Conservation (phyloP, 768 basidiomycete genomes). For the Tulasnella sp. region DNA sequence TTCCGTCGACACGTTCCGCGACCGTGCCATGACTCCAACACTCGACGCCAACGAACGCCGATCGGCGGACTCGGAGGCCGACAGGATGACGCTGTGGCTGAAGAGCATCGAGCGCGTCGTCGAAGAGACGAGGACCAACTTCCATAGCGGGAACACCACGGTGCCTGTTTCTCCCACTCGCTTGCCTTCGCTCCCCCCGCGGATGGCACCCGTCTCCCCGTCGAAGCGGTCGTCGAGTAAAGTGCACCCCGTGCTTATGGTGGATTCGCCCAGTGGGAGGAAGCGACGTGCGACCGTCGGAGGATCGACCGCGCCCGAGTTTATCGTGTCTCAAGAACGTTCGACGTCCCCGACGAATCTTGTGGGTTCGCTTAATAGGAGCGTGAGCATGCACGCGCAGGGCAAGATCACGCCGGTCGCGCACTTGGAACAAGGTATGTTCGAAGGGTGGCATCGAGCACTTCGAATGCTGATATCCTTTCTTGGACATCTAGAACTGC, state of each 20-base stretch:
- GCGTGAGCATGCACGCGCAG: background rate
- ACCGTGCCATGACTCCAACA: background rate
- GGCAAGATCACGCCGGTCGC: conserved; percentile 57
- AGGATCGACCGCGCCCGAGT: conserved; percentile 17
- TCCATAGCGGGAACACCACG: conserved; percentile 39
- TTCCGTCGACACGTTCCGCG: background rate
- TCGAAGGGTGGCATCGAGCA: background rate
- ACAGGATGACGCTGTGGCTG: conserved; percentile 75
- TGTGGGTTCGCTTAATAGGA: conserved; percentile 20
- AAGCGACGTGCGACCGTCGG: background rate
- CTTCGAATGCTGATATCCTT: background rate
- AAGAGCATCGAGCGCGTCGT: conserved; percentile 80
- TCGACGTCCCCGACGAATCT: conserved; percentile 33
- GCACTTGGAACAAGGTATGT: conserved; percentile 44
- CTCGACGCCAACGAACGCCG: conserved; percentile 16
- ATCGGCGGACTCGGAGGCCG: conserved; percentile 42
- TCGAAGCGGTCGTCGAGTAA: background rate
- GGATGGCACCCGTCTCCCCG: background rate
- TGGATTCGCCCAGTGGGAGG: background rate
- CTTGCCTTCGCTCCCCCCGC: conserved; percentile 42
- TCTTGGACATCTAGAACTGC: background rate
- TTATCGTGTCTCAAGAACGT: conserved; percentile 38
- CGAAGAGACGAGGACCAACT: conserved; percentile 66
- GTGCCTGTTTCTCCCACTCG: conserved; percentile 45
- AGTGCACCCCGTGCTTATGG: background rate